Base-by-base conservation (phyloP, 1,139 yeast species). In the Kodamaea derodonti region DNA sequence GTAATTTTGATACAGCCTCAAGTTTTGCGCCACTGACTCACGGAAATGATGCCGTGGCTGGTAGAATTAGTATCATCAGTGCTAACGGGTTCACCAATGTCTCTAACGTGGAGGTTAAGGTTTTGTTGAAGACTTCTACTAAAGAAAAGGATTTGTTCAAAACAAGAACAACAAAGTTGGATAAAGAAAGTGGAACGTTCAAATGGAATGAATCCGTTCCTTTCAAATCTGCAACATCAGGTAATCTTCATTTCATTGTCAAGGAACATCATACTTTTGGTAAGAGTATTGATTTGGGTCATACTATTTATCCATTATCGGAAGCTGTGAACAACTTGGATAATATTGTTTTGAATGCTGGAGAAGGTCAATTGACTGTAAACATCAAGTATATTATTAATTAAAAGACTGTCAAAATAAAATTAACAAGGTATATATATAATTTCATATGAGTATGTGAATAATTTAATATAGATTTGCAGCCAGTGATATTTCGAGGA, bases 211-310 rank as follows among this genome's bases (percentile, higher is more conserved):
- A 86, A 51, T 68, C 80, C 16, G 66, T 74, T 42, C 70, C 80
- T 4, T 85, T 88, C 64, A 79, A 75, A 52, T 79, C 92, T 9
- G 65, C 82, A 4, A 58, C 79, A 3, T 79, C 74, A 13, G 80
- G 82, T 3, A 68, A 65, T 37, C 51, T 90, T 32, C 61, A 75
- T 4, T 74, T 90, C 49, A 65, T 68, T 27, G 74, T 85, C 12
- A 69, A 76, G 33, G 80, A 82, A 33, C 84, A 78, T 52, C 95
- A 84, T 56, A 73, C 78, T 3, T 73, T 90, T 47, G 92, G 95
- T 29, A 80, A 84, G 51, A 80, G 76, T 43, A 68, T 69, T 29
- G 84, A 77, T 35, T 43, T 87, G 32, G 95, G 85, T 12, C 70
- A 69, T 34, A 79, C 77, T 4, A 54, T 58, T 15, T 45, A 78